Evolutionary conservation across 805 yeast species (phyloP).

Genomic region (Priceomyces melissophilus): DNA sequence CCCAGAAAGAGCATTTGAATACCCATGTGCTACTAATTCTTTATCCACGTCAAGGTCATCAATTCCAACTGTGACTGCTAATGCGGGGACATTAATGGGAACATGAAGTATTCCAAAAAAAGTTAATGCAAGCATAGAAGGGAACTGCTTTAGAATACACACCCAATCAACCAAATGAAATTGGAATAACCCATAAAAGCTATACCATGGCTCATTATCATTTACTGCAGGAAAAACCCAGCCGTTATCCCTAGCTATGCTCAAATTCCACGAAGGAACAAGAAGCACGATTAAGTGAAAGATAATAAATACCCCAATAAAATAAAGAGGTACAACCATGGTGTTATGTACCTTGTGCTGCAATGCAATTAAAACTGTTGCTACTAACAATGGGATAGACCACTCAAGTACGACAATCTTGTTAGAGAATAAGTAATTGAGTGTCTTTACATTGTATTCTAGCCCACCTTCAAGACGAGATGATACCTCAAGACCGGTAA

Average conservation of each 20-base stretch:
- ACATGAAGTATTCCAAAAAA: slow-evolving; percentile 95
- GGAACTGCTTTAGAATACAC: slow-evolving; percentile 63
- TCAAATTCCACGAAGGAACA: slow-evolving; percentile 64
- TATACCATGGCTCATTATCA: slow-evolving; percentile 82
- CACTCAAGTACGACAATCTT: slow-evolving; percentile 43
- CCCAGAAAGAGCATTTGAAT: slow-evolving; percentile 84
- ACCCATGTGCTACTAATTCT: slow-evolving; percentile 93
- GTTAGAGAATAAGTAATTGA: slow-evolving; percentile 46
- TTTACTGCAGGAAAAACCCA: slow-evolving; percentile 78
- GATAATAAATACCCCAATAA: slow-evolving; percentile 62
- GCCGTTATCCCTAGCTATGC: slow-evolving; percentile 63
- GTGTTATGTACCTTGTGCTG: slow-evolving; percentile 60
- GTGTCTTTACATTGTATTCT: slow-evolving; percentile 57
- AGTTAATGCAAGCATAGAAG: slow-evolving; percentile 93
- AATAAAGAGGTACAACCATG: slow-evolving; percentile 74
- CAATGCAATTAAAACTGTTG: slow-evolving; percentile 55
- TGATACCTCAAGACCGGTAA: slow-evolving; percentile 91
- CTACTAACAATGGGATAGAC: slow-evolving; percentile 65
- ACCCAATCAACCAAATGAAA: slow-evolving; percentile 73
- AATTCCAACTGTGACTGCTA: slow-evolving; percentile 85
- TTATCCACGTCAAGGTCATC: slow-evolving; percentile 87
- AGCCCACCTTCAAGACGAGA: slow-evolving; percentile 75
- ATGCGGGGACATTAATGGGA: slow-evolving; percentile 96
- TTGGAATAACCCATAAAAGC: slow-evolving; percentile 71
- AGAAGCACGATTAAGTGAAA: slow-evolving; percentile 68